Evolutionary conservation across 345 rosid genomes (phyloP).

Genomic region (Luvunga scandens): DNA sequence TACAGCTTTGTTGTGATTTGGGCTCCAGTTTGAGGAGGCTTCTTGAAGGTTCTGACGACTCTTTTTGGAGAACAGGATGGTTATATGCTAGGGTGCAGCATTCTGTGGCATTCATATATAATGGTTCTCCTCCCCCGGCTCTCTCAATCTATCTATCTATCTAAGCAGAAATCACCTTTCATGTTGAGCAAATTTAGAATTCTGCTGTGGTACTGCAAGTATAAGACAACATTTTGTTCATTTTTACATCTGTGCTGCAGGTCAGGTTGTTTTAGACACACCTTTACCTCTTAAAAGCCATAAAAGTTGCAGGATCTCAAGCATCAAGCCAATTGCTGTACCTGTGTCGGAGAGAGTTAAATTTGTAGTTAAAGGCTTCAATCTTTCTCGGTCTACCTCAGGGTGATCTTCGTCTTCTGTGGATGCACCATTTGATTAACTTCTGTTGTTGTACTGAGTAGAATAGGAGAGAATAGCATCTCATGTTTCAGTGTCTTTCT

Average conservation of each 20-base stretch:
- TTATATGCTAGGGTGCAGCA: constrained; percentile 50
- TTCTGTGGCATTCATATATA: constrained; percentile 51
- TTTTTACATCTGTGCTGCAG: constrained; percentile 39
- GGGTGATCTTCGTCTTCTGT: constrained; percentile 33
- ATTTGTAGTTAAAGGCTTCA: constrained; percentile 58
- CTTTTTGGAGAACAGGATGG: constrained; percentile 74
- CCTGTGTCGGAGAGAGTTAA: constrained; percentile 38
- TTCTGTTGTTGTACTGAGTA: background rate
- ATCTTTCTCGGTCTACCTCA: constrained; percentile 42
- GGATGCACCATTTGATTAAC: background rate
- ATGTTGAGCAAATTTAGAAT: background rate
- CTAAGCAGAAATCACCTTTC: background rate
- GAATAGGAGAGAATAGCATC: background rate
- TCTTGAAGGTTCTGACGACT: constrained; percentile 42
- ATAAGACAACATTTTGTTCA: constrained; percentile 8
- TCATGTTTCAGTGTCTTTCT: background rate
- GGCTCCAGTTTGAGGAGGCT: constrained; percentile 57
- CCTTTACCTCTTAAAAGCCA: constrained; percentile 41
- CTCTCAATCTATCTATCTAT: background rate
- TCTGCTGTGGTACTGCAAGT: constrained; percentile 6
- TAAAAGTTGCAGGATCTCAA: constrained; percentile 46
- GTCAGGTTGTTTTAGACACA: constrained; percentile 53
- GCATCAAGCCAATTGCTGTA: constrained; percentile 63
- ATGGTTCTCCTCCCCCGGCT: constrained; percentile 35
- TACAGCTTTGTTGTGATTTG: constrained; percentile 53